Conservation (phyloP, 208 protist genomes). For the Crithidia acanthocephali region DNA sequence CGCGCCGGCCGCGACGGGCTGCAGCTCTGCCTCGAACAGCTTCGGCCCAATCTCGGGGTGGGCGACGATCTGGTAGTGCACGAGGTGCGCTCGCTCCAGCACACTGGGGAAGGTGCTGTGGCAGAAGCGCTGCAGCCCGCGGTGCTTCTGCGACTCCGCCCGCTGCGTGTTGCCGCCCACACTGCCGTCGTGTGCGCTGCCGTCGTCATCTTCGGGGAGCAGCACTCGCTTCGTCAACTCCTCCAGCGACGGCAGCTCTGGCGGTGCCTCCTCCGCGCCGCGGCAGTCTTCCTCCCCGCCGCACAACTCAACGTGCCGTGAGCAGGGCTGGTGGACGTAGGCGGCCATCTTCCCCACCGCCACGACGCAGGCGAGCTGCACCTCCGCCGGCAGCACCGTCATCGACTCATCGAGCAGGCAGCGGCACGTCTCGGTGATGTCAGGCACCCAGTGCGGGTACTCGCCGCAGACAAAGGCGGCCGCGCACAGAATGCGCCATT, state of each 20-base stretch:
- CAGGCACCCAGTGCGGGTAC: constrained; percentile 84
- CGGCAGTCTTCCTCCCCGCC: constrained; percentile 64
- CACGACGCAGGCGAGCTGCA: constrained; percentile 86
- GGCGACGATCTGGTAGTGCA: constrained; percentile 46
- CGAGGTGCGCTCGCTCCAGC: constrained; percentile 66
- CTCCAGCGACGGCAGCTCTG: constrained; percentile 7
- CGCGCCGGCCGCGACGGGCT: constrained; percentile 58
- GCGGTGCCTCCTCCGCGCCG: constrained; percentile 12
- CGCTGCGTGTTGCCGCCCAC: background rate
- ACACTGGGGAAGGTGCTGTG: constrained; percentile 66
- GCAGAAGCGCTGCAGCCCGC: constrained; percentile 48
- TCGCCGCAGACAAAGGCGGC: constrained; percentile 95
- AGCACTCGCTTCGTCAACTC: constrained; percentile 20
- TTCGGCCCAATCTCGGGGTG: constrained; percentile 39
- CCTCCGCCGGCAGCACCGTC: constrained; percentile 71
- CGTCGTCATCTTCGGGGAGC: constrained; percentile 16
- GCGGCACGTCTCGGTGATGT: constrained; percentile 53
- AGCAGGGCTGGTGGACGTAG: constrained; percentile 52
- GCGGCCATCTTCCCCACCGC: constrained; percentile 93
- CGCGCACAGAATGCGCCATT: constrained; percentile 86
- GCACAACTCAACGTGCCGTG: constrained; percentile 52
- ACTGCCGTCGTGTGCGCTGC: background rate
- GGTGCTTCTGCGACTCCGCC: constrained; percentile 3
- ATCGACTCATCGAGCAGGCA: constrained; percentile 50
- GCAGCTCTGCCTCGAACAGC: constrained; percentile 66